Evolutionary conservation across 1,284 basidiomycete species (phyloP).

Genomic region (Entoloma clypeatum): DNA sequence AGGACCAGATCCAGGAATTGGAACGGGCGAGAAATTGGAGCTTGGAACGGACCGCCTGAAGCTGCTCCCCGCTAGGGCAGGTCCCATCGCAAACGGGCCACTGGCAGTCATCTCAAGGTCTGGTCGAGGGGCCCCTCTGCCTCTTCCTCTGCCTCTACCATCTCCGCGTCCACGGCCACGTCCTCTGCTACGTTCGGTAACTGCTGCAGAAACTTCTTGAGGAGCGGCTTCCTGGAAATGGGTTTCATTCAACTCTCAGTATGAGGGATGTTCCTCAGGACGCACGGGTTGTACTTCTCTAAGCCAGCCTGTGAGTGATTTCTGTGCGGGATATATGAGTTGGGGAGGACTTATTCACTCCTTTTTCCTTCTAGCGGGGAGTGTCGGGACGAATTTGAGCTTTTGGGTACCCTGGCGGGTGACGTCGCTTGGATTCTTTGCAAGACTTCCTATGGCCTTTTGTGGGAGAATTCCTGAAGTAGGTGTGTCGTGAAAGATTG

Average conservation of each 20-base stretch:
- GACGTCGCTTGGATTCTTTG: slow-evolving; percentile 65
- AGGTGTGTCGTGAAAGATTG: neutral
- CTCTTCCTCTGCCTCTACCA: slow-evolving; percentile 46
- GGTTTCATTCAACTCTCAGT: neutral
- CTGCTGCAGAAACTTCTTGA: slow-evolving; percentile 29
- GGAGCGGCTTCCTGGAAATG: slow-evolving; percentile 50
- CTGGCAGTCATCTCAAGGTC: slow-evolving; percentile 74
- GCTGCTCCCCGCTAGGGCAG: slow-evolving; percentile 57
- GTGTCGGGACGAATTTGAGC: slow-evolving; percentile 75
- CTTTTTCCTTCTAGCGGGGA: slow-evolving; percentile 69
- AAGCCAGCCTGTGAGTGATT: slow-evolving; percentile 6
- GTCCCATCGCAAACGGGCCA: slow-evolving; percentile 83
- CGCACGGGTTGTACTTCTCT: slow-evolving; percentile 46
- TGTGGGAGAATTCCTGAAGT: neutral
- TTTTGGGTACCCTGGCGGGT: slow-evolving; percentile 70
- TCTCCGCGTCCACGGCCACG: slow-evolving; percentile 44
- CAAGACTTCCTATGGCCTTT: slow-evolving; percentile 69
- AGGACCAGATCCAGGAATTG: slow-evolving; percentile 36
- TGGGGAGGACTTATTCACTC: slow-evolving; percentile 50
- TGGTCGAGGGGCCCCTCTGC: slow-evolving; percentile 47
- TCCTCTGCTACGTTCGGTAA: slow-evolving; percentile 45
- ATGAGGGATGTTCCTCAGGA: slow-evolving; percentile 1
- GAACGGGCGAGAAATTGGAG: slow-evolving; percentile 47
- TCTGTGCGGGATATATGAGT: slow-evolving; percentile 3
- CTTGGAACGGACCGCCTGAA: slow-evolving; percentile 48